Evolutionary conservation across 495 filamentous ascomycete species (phyloP).

Genomic region (Daldinia grandis): DNA sequence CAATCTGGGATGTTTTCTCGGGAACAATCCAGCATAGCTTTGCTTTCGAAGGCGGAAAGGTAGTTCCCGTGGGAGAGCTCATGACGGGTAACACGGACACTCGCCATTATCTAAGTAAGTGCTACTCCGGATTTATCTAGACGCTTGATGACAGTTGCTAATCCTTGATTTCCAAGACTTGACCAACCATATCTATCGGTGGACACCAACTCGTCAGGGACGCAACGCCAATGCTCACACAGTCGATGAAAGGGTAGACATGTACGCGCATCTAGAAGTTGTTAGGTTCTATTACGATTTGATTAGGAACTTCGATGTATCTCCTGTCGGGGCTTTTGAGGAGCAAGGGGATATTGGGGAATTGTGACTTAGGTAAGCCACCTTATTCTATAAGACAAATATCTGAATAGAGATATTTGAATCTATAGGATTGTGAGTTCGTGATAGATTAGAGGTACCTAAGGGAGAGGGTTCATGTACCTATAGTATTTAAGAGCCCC

Average conservation of each 20-base stretch:
- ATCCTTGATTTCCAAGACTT: constrained; percentile 60
- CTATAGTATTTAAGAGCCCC: not conserved
- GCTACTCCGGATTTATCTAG: constrained; percentile 51
- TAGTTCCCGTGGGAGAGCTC: constrained; percentile 68
- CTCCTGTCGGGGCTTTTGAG: constrained; percentile 29
- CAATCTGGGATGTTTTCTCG: constrained; percentile 59
- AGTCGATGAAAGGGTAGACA: constrained; percentile 63
- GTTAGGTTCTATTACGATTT: constrained; percentile 61
- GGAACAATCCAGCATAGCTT: constrained; percentile 71
- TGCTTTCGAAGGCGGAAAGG: constrained; percentile 58
- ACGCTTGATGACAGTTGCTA: constrained; percentile 55
- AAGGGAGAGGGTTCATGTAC: not conserved
- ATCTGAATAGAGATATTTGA: no score
- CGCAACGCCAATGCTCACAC: constrained; percentile 62
- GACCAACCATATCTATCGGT: constrained; percentile 66
- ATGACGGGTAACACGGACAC: constrained; percentile 78
- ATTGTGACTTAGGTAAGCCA: constrained; percentile 15
- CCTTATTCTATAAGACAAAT: no score
- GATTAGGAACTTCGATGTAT: constrained; percentile 50
- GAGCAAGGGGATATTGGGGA: constrained; percentile 29
- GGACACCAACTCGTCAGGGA: constrained; percentile 60
- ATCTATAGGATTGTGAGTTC: not conserved
- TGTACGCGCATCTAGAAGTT: constrained; percentile 63
- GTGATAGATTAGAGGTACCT: not conserved
- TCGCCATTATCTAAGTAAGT: constrained; percentile 55